These are phyloP conservation scores for Letharia lupina DNA, from an alignment of 495 filamentous ascomycete species.

Conservation along the genomic window DNA sequence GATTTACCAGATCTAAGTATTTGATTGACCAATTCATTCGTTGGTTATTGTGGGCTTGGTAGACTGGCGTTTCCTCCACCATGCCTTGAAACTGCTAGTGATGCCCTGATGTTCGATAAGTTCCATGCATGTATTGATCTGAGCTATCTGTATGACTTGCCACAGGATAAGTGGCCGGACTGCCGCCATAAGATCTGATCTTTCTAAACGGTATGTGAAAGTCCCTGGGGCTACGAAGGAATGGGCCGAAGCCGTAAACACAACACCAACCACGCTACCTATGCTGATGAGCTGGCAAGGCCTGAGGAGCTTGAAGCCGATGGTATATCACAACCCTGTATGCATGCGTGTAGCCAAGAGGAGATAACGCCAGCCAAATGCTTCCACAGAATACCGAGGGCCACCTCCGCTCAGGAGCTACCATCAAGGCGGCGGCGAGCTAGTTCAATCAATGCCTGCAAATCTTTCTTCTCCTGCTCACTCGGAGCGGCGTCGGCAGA, in stretches of 20 bases:
- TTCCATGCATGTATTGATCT: not conserved
- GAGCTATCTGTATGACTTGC: not conserved
- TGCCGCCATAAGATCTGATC: not conserved
- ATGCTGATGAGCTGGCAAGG: not conserved
- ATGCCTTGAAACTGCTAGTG: not conserved
- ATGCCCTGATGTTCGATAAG: not conserved
- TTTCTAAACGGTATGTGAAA: not conserved
- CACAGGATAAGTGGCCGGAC: not conserved
- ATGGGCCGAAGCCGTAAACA: not conserved
- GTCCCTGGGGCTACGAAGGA: not conserved
- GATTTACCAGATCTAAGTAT: no score
- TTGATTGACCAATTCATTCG: no score
- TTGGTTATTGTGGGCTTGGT: no score
- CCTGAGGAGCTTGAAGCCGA: not conserved
- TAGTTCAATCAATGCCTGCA: conserved; percentile 17
- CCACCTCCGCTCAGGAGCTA: not conserved
- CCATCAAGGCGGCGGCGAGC: conserved; percentile 17
- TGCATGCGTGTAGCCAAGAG: not conserved
- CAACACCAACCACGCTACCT: not conserved
- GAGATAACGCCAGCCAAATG: not conserved
- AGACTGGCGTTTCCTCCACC: not conserved
- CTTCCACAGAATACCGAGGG: not conserved
- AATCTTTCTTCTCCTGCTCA: conserved; percentile 24
- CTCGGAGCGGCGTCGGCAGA: conserved; percentile 23
- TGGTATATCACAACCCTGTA: not conserved